Percentiles rank a stretch among this genome's conserved stretches.
Conservation (phyloP, 1,284 basidiomycete species). For the Pseudozyma sp. region DNA sequence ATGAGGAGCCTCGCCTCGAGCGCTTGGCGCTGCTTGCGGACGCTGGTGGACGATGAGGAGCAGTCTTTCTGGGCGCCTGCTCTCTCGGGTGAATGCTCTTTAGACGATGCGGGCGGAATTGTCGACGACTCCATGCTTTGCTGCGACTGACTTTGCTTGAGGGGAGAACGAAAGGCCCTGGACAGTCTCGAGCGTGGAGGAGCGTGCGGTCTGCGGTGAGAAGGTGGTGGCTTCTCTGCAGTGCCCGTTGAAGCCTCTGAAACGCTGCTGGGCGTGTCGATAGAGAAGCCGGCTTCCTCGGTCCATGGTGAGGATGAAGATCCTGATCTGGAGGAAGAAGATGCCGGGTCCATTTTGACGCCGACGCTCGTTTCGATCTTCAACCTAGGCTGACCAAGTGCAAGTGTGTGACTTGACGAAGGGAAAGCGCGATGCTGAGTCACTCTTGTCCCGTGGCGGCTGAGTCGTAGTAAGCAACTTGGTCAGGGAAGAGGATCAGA, state of each 20-base stretch:
- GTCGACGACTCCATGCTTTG: constrained; percentile 9
- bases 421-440: constrained; percentile 2
- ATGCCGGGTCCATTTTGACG: constrained; percentile 10
- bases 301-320: constrained; percentile 13
- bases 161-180: constrained; percentile 26
- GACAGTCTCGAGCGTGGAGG: constrained; percentile 8
- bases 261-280: constrained; percentile 12
- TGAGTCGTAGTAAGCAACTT: neutral
- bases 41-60: constrained; percentile 5
- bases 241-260: constrained; percentile 11
- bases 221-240: neutral
- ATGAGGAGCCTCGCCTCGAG: constrained; percentile 33
- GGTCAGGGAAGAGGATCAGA: no score
- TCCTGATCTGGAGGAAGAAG: constrained; percentile 15
- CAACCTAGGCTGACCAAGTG: neutral
- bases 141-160: constrained; percentile 12
- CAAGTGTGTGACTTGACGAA: neutral
- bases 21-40: constrained; percentile 30
- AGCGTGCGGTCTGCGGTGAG: constrained; percentile 1
- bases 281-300: neutral
- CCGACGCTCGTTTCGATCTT: neutral
- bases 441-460: neutral
- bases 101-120: neutral
- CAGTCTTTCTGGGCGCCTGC: neutral
- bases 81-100: neutral